A percentile compares a stretch with the other conserved stretches of the same genome.
These are phyloP conservation scores for Inosperma sp. DNA, from an alignment of 768 basidiomycete genomes.

Conservation along the genomic window DNA sequence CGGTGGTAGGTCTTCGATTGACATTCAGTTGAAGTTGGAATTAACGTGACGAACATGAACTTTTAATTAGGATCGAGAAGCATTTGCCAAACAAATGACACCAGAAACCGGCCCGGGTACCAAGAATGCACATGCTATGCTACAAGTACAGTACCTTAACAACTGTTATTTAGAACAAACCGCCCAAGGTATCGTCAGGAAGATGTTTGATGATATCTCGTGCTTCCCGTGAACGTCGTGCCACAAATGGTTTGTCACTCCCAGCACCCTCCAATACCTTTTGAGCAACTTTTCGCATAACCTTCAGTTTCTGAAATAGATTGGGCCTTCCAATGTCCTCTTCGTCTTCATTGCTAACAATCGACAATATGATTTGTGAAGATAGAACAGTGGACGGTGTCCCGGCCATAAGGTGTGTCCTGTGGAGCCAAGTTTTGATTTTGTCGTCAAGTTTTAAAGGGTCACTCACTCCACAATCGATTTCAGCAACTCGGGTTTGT, in stretches of 20 bases:
- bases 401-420: constrained; percentile 59
- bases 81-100: no score
- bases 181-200: constrained; percentile 40
- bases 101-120: neutral
- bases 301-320: constrained; percentile 60
- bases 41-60: no score
- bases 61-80: no score
- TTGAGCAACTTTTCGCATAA: constrained; percentile 60
- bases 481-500: constrained; percentile 57
- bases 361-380: constrained; percentile 55
- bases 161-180: constrained; percentile 34
- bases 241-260: constrained; percentile 65
- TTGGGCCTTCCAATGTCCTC: constrained; percentile 36
- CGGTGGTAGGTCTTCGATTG: neutral
- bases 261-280: constrained; percentile 68
- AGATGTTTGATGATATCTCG: constrained; percentile 59
- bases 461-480: constrained; percentile 61
- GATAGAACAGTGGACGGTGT: constrained; percentile 63
- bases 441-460: neutral
- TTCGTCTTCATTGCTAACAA: constrained; percentile 47
- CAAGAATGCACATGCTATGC: neutral
- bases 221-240: constrained; percentile 79
- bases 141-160: neutral
- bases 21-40: no score
- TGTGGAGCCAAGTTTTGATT: constrained; percentile 26